Conservation (phyloP, 1,284 basidiomycete genomes). For the Bondarzewia mesenterica region DNA sequence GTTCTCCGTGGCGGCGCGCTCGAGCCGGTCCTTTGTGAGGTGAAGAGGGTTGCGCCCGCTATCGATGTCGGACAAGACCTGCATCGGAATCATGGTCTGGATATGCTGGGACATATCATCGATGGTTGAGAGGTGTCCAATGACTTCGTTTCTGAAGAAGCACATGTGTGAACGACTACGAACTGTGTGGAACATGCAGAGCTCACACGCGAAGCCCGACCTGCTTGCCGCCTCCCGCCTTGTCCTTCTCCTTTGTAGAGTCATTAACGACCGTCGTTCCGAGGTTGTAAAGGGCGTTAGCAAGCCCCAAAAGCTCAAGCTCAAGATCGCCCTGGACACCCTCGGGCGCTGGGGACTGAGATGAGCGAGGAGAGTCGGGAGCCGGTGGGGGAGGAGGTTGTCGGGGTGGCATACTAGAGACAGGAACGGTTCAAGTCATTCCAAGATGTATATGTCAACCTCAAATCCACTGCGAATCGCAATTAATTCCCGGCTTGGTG, state of each 20-base stretch:
- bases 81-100: slow-evolving; percentile 59
- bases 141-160: slow-evolving; percentile 54
- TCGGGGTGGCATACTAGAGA: slow-evolving; percentile 3
- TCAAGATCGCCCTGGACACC: slow-evolving; percentile 68
- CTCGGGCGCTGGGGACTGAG: slow-evolving; percentile 59
- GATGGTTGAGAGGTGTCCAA: slow-evolving; percentile 51
- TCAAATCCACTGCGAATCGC: too few species aligned
- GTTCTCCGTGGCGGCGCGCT: slow-evolving; percentile 77
- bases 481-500: too few species aligned
- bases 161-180: slow-evolving; percentile 2
- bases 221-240: slow-evolving; percentile 56
- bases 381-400: slow-evolving; percentile 26
- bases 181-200: slow-evolving; percentile 2
- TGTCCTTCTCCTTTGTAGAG: slow-evolving; percentile 67
- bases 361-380: slow-evolving; percentile 64
- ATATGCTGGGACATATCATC: slow-evolving; percentile 57
- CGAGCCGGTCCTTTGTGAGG: slow-evolving; percentile 67
- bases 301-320: slow-evolving; percentile 64
- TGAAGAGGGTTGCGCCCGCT: slow-evolving; percentile 72
- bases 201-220: slow-evolving; percentile 60
- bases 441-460: background rate
- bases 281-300: slow-evolving; percentile 67
- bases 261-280: slow-evolving; percentile 74
- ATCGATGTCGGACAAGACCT: slow-evolving; percentile 69
- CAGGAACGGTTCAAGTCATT: background rate